Percentiles rank a stretch among this genome's conserved stretches.
These are phyloP conservation scores for Olyra latifolia DNA, from an alignment of 176 grass and related monocot species.

Conservation along the genomic window DNA sequence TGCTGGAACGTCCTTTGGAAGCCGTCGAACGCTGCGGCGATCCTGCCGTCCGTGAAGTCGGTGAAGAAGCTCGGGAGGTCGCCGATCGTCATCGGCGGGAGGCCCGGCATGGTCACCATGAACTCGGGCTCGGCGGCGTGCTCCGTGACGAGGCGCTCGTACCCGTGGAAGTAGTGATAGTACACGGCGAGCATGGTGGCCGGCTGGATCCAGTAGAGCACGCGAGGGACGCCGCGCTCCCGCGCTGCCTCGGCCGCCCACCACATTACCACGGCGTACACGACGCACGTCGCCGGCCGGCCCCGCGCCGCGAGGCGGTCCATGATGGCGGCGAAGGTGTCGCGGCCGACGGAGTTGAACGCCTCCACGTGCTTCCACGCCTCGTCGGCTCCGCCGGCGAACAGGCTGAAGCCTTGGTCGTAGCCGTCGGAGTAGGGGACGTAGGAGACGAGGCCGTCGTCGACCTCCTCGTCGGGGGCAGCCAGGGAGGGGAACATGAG, in stretches of 20 bases:
- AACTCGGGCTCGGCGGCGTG: conserved; percentile 40
- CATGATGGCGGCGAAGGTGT: conserved; percentile 30
- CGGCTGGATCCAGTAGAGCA: conserved; percentile 51
- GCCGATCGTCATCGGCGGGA: conserved; percentile 37
- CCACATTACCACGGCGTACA: conserved; percentile 39
- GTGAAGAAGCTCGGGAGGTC: conserved; percentile 51
- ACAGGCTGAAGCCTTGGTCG: conserved; percentile 36
- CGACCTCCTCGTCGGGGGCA: conserved; percentile 34
- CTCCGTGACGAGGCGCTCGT: conserved; percentile 27
- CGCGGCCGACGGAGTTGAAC: neutral
- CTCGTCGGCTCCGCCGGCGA: neutral
- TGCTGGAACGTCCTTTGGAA: conserved; percentile 14
- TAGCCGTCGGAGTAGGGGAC: conserved; percentile 52
- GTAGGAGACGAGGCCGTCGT: conserved; percentile 48
- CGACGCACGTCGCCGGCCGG: conserved; percentile 48
- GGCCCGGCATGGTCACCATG: conserved; percentile 37
- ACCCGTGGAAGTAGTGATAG: conserved; percentile 65
- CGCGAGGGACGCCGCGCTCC: conserved; percentile 23
- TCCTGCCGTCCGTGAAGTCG: neutral
- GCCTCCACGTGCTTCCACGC: neutral
- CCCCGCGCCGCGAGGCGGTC: conserved; percentile 35
- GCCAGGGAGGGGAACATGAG: conserved; percentile 45
- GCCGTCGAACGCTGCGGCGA: neutral
- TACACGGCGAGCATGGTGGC: conserved; percentile 49
- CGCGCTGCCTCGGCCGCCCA: conserved; percentile 49